phyloP scores from a whole-genome alignment of 306 rosid species.

The Amphicarpaea edgeworthii region DNA sequence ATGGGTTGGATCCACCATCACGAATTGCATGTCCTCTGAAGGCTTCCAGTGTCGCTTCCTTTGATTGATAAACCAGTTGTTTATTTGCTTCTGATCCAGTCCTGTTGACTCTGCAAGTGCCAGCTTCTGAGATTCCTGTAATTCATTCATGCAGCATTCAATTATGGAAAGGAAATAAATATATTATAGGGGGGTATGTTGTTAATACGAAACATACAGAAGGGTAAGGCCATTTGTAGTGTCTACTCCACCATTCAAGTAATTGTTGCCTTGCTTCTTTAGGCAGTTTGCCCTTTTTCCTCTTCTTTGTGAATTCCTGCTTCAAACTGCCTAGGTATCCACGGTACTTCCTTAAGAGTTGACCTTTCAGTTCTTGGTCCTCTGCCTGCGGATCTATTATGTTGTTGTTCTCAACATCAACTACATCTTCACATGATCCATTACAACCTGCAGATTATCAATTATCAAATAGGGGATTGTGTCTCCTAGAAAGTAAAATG shows the following conservation, averaged over 20 bases:
- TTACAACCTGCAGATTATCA: too few species aligned
- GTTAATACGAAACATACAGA: slow-evolving; percentile 57
- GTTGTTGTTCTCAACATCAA: slow-evolving; percentile 56
- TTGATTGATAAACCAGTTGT: slow-evolving; percentile 92
- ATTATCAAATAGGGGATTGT: not conserved
- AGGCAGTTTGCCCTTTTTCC: slow-evolving; percentile 87
- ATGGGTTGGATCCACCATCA: slow-evolving; percentile 83
- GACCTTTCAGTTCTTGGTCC: slow-evolving; percentile 79
- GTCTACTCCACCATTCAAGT: slow-evolving; percentile 94
- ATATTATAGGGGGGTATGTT: not conserved
- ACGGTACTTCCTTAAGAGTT: slow-evolving; percentile 79
- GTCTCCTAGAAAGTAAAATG: not conserved
- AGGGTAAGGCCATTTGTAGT: slow-evolving; percentile 94
- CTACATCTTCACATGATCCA: slow-evolving; percentile 72
- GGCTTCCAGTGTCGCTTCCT: slow-evolving; percentile 95
- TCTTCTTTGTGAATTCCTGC: slow-evolving; percentile 91
- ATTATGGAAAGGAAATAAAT: too few species aligned
- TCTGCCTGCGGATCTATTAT: slow-evolving; percentile 77
- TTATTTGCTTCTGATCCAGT: slow-evolving; percentile 89
- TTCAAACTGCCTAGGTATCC: slow-evolving; percentile 86
- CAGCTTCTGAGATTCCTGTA: slow-evolving; percentile 85
- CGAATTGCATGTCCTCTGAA: slow-evolving; percentile 87
- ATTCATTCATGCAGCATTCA: too few species aligned
- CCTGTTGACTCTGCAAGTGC: slow-evolving; percentile 86
- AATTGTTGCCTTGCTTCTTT: slow-evolving; percentile 90